These are phyloP conservation scores for Dionaea muscipula DNA, from an alignment of 179 eudicot genomes.

Conservation along the genomic window DNA sequence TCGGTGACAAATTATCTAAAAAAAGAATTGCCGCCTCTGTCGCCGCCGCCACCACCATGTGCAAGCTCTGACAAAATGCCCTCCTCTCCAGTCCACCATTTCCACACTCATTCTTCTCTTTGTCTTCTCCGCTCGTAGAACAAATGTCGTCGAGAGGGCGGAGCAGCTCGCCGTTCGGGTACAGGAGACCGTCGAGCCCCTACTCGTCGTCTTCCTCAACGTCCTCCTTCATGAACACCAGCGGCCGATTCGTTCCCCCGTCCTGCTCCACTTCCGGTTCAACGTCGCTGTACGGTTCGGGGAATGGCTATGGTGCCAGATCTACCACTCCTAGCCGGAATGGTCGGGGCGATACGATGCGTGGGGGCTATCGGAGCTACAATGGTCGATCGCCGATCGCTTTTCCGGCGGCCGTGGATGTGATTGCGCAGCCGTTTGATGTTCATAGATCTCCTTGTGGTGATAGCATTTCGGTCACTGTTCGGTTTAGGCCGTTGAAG, in stretches of 20 bases:
- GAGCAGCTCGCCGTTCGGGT: constrained; percentile 69
- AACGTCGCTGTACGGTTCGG: constrained; percentile 29
- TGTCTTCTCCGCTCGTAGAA: too few relatives aligned
- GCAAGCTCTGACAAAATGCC: too few relatives aligned
- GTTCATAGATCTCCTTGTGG: constrained; percentile 38
- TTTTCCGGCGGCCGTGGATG: constrained; percentile 44
- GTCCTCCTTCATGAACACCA: constrained; percentile 50
- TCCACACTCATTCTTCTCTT: too few relatives aligned
- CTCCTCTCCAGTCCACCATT: too few relatives aligned
- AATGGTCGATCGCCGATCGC: constrained; percentile 31
- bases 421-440: constrained; percentile 44
- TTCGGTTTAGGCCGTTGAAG: constrained; percentile 91
- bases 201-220: constrained; percentile 62
- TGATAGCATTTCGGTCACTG: constrained; percentile 91
- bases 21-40: too few relatives aligned
- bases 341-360: constrained; percentile 25
- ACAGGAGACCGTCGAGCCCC: constrained; percentile 50
- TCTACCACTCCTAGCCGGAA: constrained; percentile 40
- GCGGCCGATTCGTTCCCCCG: constrained; percentile 43
- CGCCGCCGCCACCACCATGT: too few relatives aligned
- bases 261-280: constrained; percentile 36
- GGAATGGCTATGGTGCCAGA: constrained; percentile 35
- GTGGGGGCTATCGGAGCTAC: constrained; percentile 14
- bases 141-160: constrained; percentile 57
- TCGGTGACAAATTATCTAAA: too few relatives aligned